Percentiles rank a stretch among this genome's conserved stretches.
These are phyloP conservation scores for Camellia japonica DNA, from an alignment of 148 eudicot genomes.

Conservation along the genomic window DNA sequence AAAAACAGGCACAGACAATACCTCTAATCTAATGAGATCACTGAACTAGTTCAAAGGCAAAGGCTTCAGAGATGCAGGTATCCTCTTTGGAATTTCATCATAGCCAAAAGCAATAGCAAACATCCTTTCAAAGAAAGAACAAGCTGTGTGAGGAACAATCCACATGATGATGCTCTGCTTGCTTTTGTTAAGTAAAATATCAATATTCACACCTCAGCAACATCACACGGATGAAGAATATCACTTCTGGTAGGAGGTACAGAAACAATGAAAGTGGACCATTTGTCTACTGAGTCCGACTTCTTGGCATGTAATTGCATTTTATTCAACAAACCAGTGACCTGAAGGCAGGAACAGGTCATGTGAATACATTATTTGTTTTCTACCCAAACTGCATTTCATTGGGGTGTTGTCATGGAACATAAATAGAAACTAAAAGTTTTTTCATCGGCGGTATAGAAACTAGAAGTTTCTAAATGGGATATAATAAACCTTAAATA, in stretches of 20 bases:
- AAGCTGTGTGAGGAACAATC: neutral
- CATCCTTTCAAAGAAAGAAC: slow-evolving; percentile 52
- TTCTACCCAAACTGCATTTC: neutral
- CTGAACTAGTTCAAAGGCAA: slow-evolving; percentile 64
- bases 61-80: slow-evolving; percentile 74
- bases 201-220: slow-evolving; percentile 65
- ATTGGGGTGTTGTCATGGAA: neutral
- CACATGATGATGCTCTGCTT: neutral
- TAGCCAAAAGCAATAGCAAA: slow-evolving; percentile 95
- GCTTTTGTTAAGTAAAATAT: neutral
- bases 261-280: slow-evolving; percentile 49
- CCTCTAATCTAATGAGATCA: slow-evolving; percentile 81
- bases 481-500: no score
- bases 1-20: slow-evolving; percentile 16
- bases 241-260: slow-evolving; percentile 97
- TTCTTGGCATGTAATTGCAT: neutral
- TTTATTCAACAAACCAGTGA: no score
- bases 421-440: neutral
- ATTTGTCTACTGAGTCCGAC: slow-evolving; percentile 25
- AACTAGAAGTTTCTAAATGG: no score
- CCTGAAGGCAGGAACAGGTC: no score
- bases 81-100: slow-evolving; percentile 80
- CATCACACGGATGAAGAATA: slow-evolving; percentile 97
- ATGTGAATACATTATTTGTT: neutral
- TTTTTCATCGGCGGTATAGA: neutral